phyloP scores from a whole-genome alignment of 164 flowering plant species.

The Aristolochia fimbriata region DNA sequence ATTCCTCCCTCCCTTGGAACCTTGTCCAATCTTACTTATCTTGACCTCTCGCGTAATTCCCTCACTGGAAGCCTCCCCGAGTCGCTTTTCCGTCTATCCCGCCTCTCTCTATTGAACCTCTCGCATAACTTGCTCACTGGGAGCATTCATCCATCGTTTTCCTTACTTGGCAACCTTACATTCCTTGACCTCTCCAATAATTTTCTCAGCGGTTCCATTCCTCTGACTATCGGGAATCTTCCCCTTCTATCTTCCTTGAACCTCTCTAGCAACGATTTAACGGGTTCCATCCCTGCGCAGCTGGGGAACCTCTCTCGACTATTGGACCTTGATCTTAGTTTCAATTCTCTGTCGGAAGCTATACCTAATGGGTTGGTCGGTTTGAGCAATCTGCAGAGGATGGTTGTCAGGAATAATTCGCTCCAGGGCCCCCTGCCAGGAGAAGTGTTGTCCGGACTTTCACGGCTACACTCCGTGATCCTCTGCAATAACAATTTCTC shows the following conservation, averaged over 20 bases:
- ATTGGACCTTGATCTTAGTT: conserved; percentile 52
- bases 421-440: conserved; percentile 36
- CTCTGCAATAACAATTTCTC: conserved; percentile 35
- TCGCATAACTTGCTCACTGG: conserved; percentile 32
- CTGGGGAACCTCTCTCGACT: conserved; percentile 42
- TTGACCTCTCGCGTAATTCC: conserved; percentile 38
- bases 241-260: conserved; percentile 28
- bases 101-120: conserved; percentile 28
- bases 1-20: conserved; percentile 45
- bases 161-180: conserved; percentile 15
- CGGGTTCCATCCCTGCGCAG: conserved; percentile 37
- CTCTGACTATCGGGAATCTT: conserved; percentile 26
- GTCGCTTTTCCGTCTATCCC: conserved; percentile 14
- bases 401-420: conserved; percentile 27
- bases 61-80: conserved; percentile 35
- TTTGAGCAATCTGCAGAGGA: conserved; percentile 36
- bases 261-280: conserved; percentile 45
- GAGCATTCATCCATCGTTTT: conserved; percentile 21
- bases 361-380: conserved; percentile 35
- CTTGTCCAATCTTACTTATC: conserved; percentile 22
- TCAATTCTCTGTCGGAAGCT: conserved; percentile 49
- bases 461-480: conserved; percentile 26
- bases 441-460: conserved; percentile 28
- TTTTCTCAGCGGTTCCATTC: conserved; percentile 41
- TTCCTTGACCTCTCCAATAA: conserved; percentile 34